Evolutionary conservation across 257 asterid species (phyloP), one percentile per base, ranked within the genome.

Genomic region (Forsythia viridissima): DNA sequence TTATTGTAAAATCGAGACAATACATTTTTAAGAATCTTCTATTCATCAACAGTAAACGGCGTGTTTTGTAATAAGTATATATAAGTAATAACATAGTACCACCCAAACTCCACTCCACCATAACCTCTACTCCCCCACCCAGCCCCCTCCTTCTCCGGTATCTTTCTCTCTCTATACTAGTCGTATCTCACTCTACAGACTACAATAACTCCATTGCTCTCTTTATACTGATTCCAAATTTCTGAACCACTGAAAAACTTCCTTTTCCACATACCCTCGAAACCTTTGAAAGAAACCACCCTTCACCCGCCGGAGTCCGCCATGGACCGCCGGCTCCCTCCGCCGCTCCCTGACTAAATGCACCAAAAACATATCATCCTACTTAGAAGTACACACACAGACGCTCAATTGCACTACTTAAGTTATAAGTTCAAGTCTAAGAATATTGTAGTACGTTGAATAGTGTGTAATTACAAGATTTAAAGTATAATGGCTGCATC

Each of bases 401-500:
- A 30, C 34, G 34, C 34, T 30, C 34, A 30, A 30, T 30, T 30
- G 34, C 34, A 30, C 65, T 73, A 8, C 46, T 24, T 73, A 48
- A 61, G 67, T 75, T 85, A 11, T 36, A 8, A 66, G 57, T 78
- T 69, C 75, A 51, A 57, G 72, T 51, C 7, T 16, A 30, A 18
- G 11, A 41, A 11, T 34, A 37, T 39, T 38, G 73, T 79, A 63
- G 79, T 48, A 20, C 84, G 83, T 80, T 82, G 51, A 78, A 7
- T 40, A n/a, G 36, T 70, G 36, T 65, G 73, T 34, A 24, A 42
- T 67, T 76, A 43, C 79, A 24, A 44, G 30, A n/a, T 71, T 73
- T 37, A n/a, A 66, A 77, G 76, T 38, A 9, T 52, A 83, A 86
- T 88, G 93, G 94, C 94, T 24, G 86, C 97, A 73, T 81, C 89